phyloP scores from a whole-genome alignment of 441 rosid species.

The Populus hybrid region DNA sequence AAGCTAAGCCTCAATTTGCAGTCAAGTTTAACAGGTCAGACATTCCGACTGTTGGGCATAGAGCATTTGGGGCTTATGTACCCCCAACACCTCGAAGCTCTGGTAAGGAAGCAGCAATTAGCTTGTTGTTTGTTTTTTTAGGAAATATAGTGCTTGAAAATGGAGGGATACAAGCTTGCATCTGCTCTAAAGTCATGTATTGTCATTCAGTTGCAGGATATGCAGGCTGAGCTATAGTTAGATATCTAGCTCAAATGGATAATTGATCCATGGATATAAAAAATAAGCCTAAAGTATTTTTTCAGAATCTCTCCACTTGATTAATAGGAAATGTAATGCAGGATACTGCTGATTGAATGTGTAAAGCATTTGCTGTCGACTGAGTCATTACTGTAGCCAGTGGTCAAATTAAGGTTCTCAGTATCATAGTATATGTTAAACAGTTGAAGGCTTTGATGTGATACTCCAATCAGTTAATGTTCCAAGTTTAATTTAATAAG shows the following conservation, averaged over 20 bases:
- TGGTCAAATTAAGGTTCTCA: not conserved
- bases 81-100: constrained; percentile 24
- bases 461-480: not conserved
- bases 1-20: constrained; percentile 76
- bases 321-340: not conserved
- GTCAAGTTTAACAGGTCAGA: constrained; percentile 73
- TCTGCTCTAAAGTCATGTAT: not conserved
- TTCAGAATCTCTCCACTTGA: not conserved
- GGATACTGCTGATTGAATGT: not conserved
- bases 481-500: not conserved
- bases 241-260: not conserved
- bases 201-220: too few species aligned
- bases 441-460: not conserved
- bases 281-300: too few species aligned
- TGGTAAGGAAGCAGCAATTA: not conserved
- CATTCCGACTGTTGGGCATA: constrained; percentile 46
- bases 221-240: too few species aligned
- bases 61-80: constrained; percentile 82
- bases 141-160: not conserved
- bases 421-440: not conserved
- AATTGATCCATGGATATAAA: not conserved
- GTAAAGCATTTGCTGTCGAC: not conserved
- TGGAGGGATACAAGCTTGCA: not conserved
- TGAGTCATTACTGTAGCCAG: not conserved
- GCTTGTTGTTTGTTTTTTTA: not conserved